Conservation (phyloP, 768 basidiomycete species). For the Aureoboletus auriporus region DNA sequence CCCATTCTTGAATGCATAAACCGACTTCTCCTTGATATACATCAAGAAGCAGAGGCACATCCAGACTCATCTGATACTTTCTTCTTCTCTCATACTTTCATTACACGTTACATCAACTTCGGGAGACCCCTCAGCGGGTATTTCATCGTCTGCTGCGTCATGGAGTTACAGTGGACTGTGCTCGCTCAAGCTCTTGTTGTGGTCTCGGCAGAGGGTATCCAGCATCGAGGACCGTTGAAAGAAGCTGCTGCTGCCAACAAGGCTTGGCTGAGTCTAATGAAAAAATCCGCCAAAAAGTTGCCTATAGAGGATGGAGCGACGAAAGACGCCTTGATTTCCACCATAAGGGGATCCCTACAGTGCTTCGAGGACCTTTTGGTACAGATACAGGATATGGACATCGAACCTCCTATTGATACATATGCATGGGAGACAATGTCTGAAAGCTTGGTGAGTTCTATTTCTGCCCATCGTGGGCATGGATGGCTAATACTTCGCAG, state of each 20-base stretch:
- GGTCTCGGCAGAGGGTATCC: constrained; percentile 27
- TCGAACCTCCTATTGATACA: constrained; percentile 75
- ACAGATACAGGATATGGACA: constrained; percentile 81
- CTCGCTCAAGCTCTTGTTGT: constrained; percentile 65
- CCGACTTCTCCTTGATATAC: constrained; percentile 58
- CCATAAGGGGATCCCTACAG: constrained; percentile 61
- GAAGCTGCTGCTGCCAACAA: constrained; percentile 84
- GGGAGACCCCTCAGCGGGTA: constrained; percentile 83
- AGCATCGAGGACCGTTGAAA: constrained; percentile 27
- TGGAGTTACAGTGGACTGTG: constrained; percentile 82
- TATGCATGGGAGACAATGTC: constrained; percentile 94
- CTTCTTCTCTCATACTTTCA: constrained; percentile 62
- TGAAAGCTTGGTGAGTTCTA: constrained; percentile 66
- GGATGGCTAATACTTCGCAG: constrained; percentile 33
- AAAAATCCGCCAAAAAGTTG: constrained; percentile 38
- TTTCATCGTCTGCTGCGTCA: constrained; percentile 85
- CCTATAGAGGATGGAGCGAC: constrained; percentile 37
- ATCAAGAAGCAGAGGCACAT: constrained; percentile 49
- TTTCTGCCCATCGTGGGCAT: neutral
- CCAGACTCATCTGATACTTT: constrained; percentile 29
- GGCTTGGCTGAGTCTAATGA: constrained; percentile 71
- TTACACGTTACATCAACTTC: constrained; percentile 68
- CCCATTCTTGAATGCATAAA: constrained; percentile 70
- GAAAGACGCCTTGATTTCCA: constrained; percentile 39
- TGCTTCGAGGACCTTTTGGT: constrained; percentile 73